Percentiles rank a stretch among this genome's conserved stretches.
Conservation (phyloP, 768 basidiomycete species). For the Termitomyces sp. region DNA sequence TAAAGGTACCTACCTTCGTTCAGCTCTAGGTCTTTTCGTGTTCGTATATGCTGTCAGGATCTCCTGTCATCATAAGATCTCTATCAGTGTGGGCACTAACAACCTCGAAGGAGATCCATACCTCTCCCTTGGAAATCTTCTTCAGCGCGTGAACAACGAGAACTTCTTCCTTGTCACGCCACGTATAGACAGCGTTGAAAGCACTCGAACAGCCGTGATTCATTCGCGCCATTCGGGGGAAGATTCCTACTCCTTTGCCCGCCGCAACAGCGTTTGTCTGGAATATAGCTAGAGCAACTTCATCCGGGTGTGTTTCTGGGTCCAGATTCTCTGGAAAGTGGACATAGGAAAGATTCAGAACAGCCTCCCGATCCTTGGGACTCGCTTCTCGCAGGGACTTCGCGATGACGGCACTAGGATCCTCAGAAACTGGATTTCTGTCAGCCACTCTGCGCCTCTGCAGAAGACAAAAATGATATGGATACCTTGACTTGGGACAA, state of each 20-base stretch:
- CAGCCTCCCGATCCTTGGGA: constrained; percentile 32
- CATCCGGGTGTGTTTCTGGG: constrained; percentile 32
- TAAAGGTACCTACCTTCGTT: constrained; percentile 42
- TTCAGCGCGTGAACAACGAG: constrained; percentile 60
- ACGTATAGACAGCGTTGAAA: constrained; percentile 65
- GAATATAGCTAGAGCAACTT: constrained; percentile 61
- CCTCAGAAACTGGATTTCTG: constrained; percentile 33
- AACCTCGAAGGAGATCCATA: constrained; percentile 15
- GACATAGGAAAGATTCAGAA: constrained; percentile 56
- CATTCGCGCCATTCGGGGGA: constrained; percentile 62
- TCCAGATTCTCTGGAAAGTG: constrained; percentile 41
- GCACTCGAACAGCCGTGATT: constrained; percentile 69
- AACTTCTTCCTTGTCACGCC: constrained; percentile 44
- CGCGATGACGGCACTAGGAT: constrained; percentile 43
- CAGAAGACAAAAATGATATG: constrained; percentile 12
- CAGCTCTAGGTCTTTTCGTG: constrained; percentile 48
- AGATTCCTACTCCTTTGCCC: constrained; percentile 53
- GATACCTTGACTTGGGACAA: constrained; percentile 46
- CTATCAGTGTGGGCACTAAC: not conserved
- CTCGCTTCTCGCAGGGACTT: constrained; percentile 30
- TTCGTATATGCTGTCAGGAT: constrained; percentile 59
- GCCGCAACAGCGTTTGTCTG: constrained; percentile 64
- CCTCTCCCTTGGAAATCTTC: constrained; percentile 48
- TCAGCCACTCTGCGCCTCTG: not conserved
- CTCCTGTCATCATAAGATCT: constrained; percentile 36